Conservation (phyloP, 257 asterid species). For the Ballota nigra region DNA sequence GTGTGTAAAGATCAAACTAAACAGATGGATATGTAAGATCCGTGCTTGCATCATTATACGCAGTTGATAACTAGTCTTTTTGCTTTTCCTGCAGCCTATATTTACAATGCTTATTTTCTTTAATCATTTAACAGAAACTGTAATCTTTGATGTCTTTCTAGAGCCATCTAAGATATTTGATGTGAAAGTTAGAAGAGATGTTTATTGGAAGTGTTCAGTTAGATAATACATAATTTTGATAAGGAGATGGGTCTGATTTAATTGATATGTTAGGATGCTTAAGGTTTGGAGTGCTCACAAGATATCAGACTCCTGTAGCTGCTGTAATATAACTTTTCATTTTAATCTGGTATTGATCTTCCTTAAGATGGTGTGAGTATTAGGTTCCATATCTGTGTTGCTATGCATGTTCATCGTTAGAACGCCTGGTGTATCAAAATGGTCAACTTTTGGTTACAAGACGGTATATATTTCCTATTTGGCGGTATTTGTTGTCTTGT, state of each 20-base stretch:
- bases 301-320: not conserved
- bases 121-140: not conserved
- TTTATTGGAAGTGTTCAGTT: not conserved
- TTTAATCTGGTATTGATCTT: not conserved
- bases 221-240: not conserved
- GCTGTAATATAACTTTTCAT: not conserved
- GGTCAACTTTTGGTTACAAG: not conserved
- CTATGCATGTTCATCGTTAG: not conserved
- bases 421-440: not conserved
- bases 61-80: not conserved
- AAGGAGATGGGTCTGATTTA: conserved; percentile 5
- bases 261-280: not conserved
- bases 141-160: not conserved
- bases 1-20: not conserved
- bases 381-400: not conserved
- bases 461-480: not conserved
- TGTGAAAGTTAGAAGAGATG: not conserved
- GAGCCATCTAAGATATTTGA: not conserved
- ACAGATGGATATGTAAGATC: not conserved
- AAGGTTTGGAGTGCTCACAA: not conserved
- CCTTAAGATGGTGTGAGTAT: conserved; percentile 12
- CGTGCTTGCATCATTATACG: not conserved
- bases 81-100: not conserved
- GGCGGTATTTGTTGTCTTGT: conserved; percentile 1
- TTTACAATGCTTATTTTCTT: not conserved